These are phyloP conservation scores for Tylopilus orsonianus DNA, from an alignment of 1,284 basidiomycete species.

Conservation along the genomic window DNA sequence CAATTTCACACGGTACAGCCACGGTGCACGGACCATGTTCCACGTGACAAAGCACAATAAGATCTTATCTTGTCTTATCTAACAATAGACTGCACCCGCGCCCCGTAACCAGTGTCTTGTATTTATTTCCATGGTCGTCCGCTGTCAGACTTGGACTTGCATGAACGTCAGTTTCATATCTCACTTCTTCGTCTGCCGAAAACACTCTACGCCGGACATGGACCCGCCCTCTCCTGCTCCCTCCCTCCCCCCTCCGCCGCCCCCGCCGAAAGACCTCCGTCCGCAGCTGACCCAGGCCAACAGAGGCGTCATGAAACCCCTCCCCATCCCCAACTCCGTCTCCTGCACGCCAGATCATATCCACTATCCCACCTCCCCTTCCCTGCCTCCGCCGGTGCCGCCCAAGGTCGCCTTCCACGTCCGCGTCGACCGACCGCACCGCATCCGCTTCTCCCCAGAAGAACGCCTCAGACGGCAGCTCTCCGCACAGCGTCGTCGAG, in stretches of 20 bases:
- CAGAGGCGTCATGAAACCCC: slow-evolving; percentile 22
- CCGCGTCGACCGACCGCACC: slow-evolving; percentile 7
- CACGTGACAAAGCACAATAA: slow-evolving; percentile 15
- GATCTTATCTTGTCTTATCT: slow-evolving; percentile 23
- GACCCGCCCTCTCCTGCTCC: neutral
- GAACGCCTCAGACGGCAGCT: slow-evolving; percentile 44
- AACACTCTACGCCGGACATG: slow-evolving; percentile 6
- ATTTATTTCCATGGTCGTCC: slow-evolving; percentile 17
- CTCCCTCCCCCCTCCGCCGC: slow-evolving; percentile 16
- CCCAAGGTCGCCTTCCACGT: slow-evolving; percentile 7
- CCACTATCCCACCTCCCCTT: slow-evolving; percentile 5
- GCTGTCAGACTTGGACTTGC: slow-evolving; percentile 9
- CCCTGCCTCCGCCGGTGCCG: neutral
- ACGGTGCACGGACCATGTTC: slow-evolving; percentile 29
- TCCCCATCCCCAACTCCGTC: slow-evolving; percentile 15
- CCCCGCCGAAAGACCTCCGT: slow-evolving; percentile 27
- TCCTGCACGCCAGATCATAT: slow-evolving; percentile 1
- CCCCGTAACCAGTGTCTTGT: no score
- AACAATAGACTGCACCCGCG: slow-evolving; percentile 4
- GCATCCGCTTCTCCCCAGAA: slow-evolving; percentile 31
- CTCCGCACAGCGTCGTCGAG: slow-evolving; percentile 41
- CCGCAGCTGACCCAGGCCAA: neutral
- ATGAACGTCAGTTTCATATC: slow-evolving; percentile 20
- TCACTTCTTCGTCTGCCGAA: slow-evolving; percentile 19
- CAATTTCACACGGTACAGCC: slow-evolving; percentile 29